These are phyloP conservation scores for Agaricales sp. DNA, from an alignment of 1,284 basidiomycete genomes.

Conservation along the genomic window DNA sequence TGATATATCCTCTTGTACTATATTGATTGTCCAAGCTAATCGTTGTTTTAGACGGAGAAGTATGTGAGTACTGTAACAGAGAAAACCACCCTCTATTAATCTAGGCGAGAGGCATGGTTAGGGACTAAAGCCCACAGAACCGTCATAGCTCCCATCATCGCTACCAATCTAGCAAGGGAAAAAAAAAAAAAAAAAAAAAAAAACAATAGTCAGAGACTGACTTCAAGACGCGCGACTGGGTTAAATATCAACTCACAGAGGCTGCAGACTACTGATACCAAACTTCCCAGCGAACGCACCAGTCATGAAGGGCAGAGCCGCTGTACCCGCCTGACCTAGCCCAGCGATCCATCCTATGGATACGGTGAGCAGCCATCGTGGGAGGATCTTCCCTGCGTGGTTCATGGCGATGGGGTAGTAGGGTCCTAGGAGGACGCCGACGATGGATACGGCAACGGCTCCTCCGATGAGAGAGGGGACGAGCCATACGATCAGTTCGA, in stretches of 20 bases:
- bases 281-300: conserved; percentile 11
- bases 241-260: conserved; percentile 1
- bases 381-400: conserved; percentile 15
- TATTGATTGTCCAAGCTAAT: too few species aligned
- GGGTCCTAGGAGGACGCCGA: conserved; percentile 20
- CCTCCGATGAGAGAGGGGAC: conserved; percentile 34
- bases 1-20: too few species aligned
- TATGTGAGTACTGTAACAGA: too few species aligned
- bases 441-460: conserved; percentile 29
- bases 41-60: too few species aligned
- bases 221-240: too few species aligned
- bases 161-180: not conserved
- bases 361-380: conserved; percentile 17
- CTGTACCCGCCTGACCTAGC: conserved; percentile 16
- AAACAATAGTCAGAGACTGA: too few species aligned
- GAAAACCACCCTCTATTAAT: not conserved
- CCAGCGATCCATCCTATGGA: conserved; percentile 19
- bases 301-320: conserved; percentile 17
- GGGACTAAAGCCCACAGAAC: not conserved
- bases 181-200: too few species aligned
- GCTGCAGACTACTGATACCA: conserved; percentile 6
- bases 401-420: conserved; percentile 20
- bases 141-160: not conserved
- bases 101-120: not conserved
- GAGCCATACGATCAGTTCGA: conserved; percentile 43